phyloP scores from a whole-genome alignment of 345 rosid genomes.

The Iberis pinnata region DNA sequence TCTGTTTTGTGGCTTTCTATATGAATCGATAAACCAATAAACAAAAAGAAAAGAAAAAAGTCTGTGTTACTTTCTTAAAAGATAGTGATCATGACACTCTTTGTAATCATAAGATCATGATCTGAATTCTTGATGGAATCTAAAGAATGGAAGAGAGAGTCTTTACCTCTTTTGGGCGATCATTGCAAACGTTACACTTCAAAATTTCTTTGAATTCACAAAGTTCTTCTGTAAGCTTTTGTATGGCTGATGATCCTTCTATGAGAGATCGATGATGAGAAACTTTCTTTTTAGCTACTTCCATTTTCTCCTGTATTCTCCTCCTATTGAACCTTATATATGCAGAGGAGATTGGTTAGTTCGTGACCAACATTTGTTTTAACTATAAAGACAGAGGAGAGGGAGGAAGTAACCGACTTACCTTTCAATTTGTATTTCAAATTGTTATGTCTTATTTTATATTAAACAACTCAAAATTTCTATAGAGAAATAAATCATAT shows the following conservation, averaged over 20 bases:
- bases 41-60: too few species aligned
- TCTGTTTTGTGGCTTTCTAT: too few species aligned
- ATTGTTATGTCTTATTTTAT: conserved; percentile 2
- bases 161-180: conserved; percentile 82
- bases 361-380: conserved; percentile 5
- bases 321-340: conserved; percentile 57
- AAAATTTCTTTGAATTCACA: conserved; percentile 81
- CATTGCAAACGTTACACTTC: conserved; percentile 81
- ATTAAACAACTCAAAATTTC: background rate
- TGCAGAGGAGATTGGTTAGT: background rate
- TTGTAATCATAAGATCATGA: too few species aligned
- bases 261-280: conserved; percentile 46
- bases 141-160: conserved; percentile 3
- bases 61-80: too few species aligned
- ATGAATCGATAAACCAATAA: too few species aligned
- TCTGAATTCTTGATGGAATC: background rate
- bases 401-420: too few species aligned
- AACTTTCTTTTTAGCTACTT: conserved; percentile 57
- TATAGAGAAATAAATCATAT: background rate
- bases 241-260: conserved; percentile 63
- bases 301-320: conserved; percentile 75
- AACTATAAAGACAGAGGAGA: background rate
- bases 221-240: conserved; percentile 73
- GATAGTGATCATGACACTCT: too few species aligned
- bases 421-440: too few species aligned